Base-by-base conservation (phyloP, 1,284 basidiomycete genomes). In the Ganoderma multipileum region DNA sequence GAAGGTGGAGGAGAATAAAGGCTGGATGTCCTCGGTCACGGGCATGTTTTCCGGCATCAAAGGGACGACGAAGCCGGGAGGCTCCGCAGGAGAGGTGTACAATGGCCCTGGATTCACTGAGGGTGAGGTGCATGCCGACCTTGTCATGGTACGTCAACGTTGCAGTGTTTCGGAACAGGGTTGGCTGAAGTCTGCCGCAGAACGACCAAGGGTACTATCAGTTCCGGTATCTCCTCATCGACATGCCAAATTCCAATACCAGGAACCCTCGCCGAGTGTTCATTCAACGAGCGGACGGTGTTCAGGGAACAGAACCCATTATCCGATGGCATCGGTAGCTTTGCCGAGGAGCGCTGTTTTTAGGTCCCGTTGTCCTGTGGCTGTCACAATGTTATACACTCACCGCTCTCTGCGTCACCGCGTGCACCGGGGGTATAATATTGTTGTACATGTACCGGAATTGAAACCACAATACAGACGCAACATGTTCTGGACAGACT, bases 101-200 rank as follows among this genome's bases (percentile, higher is more conserved):
- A 81, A 81, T 41, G 84, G 84, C n/a, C 80, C 81, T 61, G 73
- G 79, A n/a, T 92, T 85, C 78, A 88, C 84, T 23, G 92, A 93
- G 72, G 92, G 93, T 14, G 92, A 94, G 74, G 91, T 92, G 9
- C 93, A 94, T 77, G 93, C 89, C 14, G 89, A 92, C 79, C 83
- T 94, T 55, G 82, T 93, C 70, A 88, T 87, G 83, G 92, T 93
- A 79, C 67, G 87, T 82, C 42, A 33, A 60, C 26, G 42, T 44
- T 26, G 39, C 20, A 41, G 3, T 41, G 7, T 26, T 65, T 41
- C 23, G 4, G 18, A 44, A 36, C 36, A 38, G 63, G 65, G 41
- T 42, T 63, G 68, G 30, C 69, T 76, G 63, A 68, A 71, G 44
- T 58, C 70, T 61, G n/a, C 14, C 65, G 42, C 75, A 94, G 92